These are phyloP conservation scores for Russula virescens DNA, from an alignment of 768 basidiomycete genomes.

Conservation along the genomic window DNA sequence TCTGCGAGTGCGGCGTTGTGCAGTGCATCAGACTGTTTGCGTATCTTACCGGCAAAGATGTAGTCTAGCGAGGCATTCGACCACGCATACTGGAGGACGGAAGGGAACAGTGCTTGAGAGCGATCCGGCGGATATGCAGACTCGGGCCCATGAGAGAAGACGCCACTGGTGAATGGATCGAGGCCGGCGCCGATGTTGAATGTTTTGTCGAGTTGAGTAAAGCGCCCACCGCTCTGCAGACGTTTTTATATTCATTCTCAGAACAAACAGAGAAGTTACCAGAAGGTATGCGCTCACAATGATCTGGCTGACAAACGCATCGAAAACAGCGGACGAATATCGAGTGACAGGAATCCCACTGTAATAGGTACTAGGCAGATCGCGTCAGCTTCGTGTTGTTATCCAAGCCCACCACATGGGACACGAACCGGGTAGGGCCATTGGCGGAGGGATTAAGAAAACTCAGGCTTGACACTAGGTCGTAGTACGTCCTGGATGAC, in stretches of 20 bases:
- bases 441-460: too few relatives aligned
- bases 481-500: constrained; percentile 2
- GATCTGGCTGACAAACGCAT: not conserved
- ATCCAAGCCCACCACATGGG: too few relatives aligned
- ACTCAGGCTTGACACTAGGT: not conserved
- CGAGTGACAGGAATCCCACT: not conserved
- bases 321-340: constrained; percentile 1
- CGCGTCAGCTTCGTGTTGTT: not conserved
- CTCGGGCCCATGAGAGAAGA: constrained; percentile 13
- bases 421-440: too few relatives aligned
- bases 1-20: too few relatives aligned
- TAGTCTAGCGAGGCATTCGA: constrained; percentile 33
- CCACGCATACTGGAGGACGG: not conserved
- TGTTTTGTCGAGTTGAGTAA: not conserved
- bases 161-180: not conserved
- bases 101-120: constrained; percentile 8
- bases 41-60: constrained; percentile 36
- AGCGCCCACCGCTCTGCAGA: not conserved
- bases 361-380: not conserved
- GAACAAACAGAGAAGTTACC: too few relatives aligned
- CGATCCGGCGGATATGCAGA: constrained; percentile 20
- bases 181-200: not conserved
- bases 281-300: not conserved
- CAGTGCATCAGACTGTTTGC: not conserved
- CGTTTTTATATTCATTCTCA: too few relatives aligned